Percentiles rank a stretch among this genome's conserved stretches.
Evolutionary conservation across 352 stramenopile genomes (phyloP).

Genomic region (Pythium graminicola): DNA sequence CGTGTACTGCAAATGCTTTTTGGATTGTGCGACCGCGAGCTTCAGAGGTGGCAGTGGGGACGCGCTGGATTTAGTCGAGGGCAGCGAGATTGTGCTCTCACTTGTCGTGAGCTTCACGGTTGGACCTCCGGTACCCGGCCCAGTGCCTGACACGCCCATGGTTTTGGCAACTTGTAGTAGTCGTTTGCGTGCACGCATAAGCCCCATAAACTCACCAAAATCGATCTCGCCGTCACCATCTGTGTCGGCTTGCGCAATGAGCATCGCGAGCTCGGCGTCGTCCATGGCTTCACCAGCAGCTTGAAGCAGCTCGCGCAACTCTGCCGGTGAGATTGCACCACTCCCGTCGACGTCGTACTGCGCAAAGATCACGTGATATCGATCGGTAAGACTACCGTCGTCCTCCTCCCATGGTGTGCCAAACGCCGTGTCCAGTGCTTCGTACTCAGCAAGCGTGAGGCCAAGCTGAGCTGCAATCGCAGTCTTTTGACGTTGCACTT

Average conservation of each 20-base stretch:
- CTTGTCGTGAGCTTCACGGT: too few species aligned
- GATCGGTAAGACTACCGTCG: conserved; percentile 28
- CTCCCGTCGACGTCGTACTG: conserved; percentile 76
- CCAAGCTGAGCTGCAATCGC: conserved; percentile 55
- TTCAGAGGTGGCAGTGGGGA: conserved; percentile 55
- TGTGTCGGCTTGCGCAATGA: conserved; percentile 61
- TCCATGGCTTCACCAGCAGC: conserved; percentile 71
- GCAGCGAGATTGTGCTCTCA: too few species aligned
- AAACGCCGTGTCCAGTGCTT: conserved; percentile 54
- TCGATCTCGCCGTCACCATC: conserved; percentile 73
- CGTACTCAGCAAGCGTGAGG: conserved; percentile 63
- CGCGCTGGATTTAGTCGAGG: too few species aligned
- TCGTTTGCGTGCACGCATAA: conserved; percentile 76
- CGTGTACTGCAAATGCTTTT: conserved; percentile 43
- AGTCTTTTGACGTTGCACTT: conserved; percentile 40
- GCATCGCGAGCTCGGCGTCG: conserved; percentile 53
- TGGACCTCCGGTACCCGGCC: too few species aligned
- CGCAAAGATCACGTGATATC: conserved; percentile 58
- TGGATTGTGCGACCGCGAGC: conserved; percentile 34
- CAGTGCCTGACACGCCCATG: conserved; percentile 45
- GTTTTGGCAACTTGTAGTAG: conserved; percentile 61
- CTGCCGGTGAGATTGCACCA: conserved; percentile 61
- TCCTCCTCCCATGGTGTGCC: conserved; percentile 14
- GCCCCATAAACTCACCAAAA: conserved; percentile 66
- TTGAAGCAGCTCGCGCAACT: conserved; percentile 51